These are phyloP conservation scores for Malassezia sp. DNA, from an alignment of 1,284 basidiomycete genomes.

Conservation along the genomic window DNA sequence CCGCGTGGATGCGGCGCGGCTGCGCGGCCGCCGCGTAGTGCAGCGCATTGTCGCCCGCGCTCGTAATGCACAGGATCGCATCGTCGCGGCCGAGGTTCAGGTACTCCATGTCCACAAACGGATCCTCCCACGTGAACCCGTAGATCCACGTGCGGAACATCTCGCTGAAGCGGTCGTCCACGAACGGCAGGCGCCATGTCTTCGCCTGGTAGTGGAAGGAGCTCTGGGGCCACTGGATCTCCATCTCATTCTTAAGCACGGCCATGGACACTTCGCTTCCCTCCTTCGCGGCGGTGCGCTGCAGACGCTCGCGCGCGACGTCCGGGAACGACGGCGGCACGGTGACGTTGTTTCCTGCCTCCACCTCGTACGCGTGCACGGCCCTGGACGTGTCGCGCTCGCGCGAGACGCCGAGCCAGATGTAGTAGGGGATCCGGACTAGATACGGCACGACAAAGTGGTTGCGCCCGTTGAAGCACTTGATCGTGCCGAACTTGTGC, in stretches of 20 bases:
- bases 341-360: conserved; percentile 55
- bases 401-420: conserved; percentile 65
- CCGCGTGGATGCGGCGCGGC: conserved; percentile 58
- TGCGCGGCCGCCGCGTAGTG: conserved; percentile 64
- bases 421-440: conserved; percentile 61
- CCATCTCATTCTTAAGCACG: conserved; percentile 34
- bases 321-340: conserved; percentile 45
- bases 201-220: conserved; percentile 65
- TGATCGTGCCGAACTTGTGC: conserved; percentile 63
- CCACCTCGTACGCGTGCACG: conserved; percentile 60
- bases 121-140: conserved; percentile 69
- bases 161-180: conserved; percentile 61
- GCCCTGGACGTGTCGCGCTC: conserved; percentile 56
- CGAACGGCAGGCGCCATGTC: conserved; percentile 58
- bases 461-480: conserved; percentile 61
- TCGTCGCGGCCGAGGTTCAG: conserved; percentile 57
- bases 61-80: conserved; percentile 65
- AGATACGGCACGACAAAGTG: conserved; percentile 60
- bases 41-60: conserved; percentile 68
- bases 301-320: conserved; percentile 38
- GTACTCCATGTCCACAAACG: conserved; percentile 62
- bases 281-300: conserved; percentile 34
- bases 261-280: conserved; percentile 11
- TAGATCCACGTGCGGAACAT: conserved; percentile 68
- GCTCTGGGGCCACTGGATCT: conserved; percentile 52